phyloP scores from a whole-genome alignment of 768 basidiomycete genomes.

The Coprinopsis strossmayeri region DNA sequence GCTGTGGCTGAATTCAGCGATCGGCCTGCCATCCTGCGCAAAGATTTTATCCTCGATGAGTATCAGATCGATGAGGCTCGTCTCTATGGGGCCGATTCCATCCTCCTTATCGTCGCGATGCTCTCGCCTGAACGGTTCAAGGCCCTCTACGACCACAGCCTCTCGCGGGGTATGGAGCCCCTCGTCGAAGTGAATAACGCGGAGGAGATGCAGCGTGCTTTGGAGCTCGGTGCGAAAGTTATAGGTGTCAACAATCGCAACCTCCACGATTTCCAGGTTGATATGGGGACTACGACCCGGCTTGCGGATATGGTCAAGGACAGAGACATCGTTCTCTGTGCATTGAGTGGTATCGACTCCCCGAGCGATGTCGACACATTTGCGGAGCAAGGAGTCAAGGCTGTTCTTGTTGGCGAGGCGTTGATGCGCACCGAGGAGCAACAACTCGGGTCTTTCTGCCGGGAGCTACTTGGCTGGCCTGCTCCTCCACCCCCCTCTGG shows the following conservation, averaged over 20 bases:
- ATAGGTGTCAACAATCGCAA: conserved; percentile 99
- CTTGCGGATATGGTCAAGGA: conserved; percentile 79
- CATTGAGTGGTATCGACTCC: conserved; percentile 83
- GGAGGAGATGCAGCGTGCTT: conserved; percentile 80
- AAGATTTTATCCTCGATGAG: conserved; percentile 93
- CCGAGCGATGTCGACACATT: conserved; percentile 80
- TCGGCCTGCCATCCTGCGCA: conserved; percentile 91
- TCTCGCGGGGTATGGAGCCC: conserved; percentile 91
- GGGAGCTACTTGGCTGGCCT: conserved; percentile 28
- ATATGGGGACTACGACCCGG: conserved; percentile 90
- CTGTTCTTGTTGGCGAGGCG: conserved; percentile 95
- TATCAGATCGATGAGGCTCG: conserved; percentile 96
- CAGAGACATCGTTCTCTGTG: conserved; percentile 80
- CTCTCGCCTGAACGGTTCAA: conserved; percentile 63
- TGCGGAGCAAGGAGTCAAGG: conserved; percentile 78
- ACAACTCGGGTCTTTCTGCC: conserved; percentile 75
- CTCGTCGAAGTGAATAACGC: conserved; percentile 97
- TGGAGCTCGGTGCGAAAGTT: conserved; percentile 81
- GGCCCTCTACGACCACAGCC: conserved; percentile 74
- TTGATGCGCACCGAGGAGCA: conserved; percentile 85
- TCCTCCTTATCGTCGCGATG: conserved; percentile 97
- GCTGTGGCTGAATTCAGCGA: conserved; percentile 80
- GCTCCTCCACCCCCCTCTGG: conserved; percentile 19
- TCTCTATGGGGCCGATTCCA: conserved; percentile 91
- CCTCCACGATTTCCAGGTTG: conserved; percentile 92